Percentiles rank a stretch among this genome's conserved stretches.
phyloP scores from a whole-genome alignment of 768 basidiomycete genomes.

The Mycena rosella region DNA sequence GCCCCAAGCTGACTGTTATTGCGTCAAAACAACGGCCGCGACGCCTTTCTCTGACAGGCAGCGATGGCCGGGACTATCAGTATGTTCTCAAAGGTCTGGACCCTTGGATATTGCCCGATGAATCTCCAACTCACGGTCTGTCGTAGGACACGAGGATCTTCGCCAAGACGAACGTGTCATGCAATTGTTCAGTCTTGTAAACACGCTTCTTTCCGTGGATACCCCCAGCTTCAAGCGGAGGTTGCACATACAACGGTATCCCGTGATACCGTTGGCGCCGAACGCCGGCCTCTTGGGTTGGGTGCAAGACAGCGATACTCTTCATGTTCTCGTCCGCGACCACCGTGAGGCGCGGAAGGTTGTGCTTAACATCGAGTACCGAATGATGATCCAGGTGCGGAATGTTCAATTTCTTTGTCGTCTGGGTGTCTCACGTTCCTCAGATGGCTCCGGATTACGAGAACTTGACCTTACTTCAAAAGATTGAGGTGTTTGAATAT shows the following conservation, averaged over 20 bases:
- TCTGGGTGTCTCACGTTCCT: too few species aligned
- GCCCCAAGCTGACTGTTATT: slow-evolving; percentile 92
- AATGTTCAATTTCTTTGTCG: background rate
- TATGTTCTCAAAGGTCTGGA: slow-evolving; percentile 84
- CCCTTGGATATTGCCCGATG: background rate
- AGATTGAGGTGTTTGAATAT: slow-evolving; percentile 99
- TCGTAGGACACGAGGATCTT: slow-evolving; percentile 94
- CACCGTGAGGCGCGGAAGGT: slow-evolving; percentile 98
- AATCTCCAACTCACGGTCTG: slow-evolving; percentile 10
- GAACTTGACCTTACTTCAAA: slow-evolving; percentile 92
- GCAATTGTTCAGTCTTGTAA: slow-evolving; percentile 98
- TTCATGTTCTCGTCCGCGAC: slow-evolving; percentile 96
- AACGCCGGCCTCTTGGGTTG: slow-evolving; percentile 95
- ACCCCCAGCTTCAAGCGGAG: slow-evolving; percentile 96
- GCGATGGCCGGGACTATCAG: slow-evolving; percentile 94
- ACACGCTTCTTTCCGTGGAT: slow-evolving; percentile 92
- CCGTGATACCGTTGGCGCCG: slow-evolving; percentile 95
- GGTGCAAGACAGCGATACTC: slow-evolving; percentile 95
- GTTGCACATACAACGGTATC: slow-evolving; percentile 92
- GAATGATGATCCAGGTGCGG: slow-evolving; percentile 95
- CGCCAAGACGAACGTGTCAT: slow-evolving; percentile 99
- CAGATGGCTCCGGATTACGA: slow-evolving; percentile 99
- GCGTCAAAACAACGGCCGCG: slow-evolving; percentile 97
- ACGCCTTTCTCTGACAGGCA: slow-evolving; percentile 86
- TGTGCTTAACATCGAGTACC: slow-evolving; percentile 96